Evolutionary conservation across 2,329 filamentous ascomycete species (phyloP).

Genomic region (Trichoderma guizhouense): DNA sequence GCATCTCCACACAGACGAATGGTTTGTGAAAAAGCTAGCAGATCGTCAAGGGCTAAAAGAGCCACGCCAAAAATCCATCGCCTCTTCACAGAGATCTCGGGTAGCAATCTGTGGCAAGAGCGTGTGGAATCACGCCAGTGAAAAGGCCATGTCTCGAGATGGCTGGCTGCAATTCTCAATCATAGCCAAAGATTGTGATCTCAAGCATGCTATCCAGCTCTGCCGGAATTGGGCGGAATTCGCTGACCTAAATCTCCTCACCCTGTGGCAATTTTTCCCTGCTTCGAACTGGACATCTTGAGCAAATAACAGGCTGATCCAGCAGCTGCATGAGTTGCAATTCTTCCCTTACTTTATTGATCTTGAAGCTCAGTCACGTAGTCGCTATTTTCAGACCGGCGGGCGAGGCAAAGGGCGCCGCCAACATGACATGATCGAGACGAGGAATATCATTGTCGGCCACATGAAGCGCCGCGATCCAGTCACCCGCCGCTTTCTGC

Average conservation of each 20-base stretch:
- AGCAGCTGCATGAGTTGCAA: slow-evolving; percentile 27
- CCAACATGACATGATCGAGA: slow-evolving; percentile 27
- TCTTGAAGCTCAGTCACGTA: slow-evolving; percentile 23
- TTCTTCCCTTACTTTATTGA: slow-evolving; percentile 31
- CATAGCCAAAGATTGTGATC: slow-evolving; percentile 29
- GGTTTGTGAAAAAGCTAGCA: slow-evolving; percentile 22
- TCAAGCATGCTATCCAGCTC: slow-evolving; percentile 28
- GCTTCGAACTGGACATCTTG: slow-evolving; percentile 29
- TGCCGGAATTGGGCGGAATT: slow-evolving; percentile 33
- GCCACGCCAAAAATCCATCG: slow-evolving; percentile 4
- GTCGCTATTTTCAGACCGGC: slow-evolving; percentile 22
- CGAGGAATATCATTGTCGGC: slow-evolving; percentile 28
- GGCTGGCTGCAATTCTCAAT: slow-evolving; percentile 32
- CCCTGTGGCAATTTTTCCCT: slow-evolving; percentile 28
- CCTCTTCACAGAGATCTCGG: slow-evolving; percentile 19
- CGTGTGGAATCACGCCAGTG: slow-evolving; percentile 31
- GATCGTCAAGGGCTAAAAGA: background rate
- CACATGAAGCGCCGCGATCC: slow-evolving; percentile 31
- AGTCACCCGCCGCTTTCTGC: slow-evolving; percentile 28
- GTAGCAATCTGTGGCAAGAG: slow-evolving; percentile 28
- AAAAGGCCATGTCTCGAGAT: slow-evolving; percentile 31
- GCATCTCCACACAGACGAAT: slow-evolving; percentile 25
- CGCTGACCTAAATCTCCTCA: slow-evolving; percentile 27
- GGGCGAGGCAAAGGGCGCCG: slow-evolving; percentile 24
- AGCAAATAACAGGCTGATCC: slow-evolving; percentile 23